Evolutionary conservation across 306 rosid species (phyloP), one percentile per base, ranked within the genome.

Genomic region (Glycyrrhiza uralensis): DNA sequence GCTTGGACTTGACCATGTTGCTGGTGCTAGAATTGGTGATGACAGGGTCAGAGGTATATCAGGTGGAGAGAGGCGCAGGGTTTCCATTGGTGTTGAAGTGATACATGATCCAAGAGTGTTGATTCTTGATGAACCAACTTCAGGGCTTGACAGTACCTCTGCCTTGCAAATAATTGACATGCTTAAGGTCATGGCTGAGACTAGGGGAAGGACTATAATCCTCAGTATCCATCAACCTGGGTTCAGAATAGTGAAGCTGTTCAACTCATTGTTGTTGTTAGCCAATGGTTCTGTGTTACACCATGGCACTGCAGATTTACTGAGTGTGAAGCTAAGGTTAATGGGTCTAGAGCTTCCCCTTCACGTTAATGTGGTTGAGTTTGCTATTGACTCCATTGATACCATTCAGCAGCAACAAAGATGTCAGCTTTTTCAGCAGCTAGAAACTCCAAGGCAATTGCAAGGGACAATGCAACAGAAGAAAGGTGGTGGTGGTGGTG

Each of bases 211-310:
- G 41, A 94, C 95, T 4, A 74, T 94, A 20, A 78, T 94, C 54
- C 96, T 94, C 4, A 94, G 92, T 58, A 87, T 94, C 75, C 98
- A 94, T 39, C 95, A 94, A 50, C 98, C 98, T 0, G 97, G 96
- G n/a, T 94, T 87, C 75, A 79, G 97, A 76, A 91, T 94, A 20
- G 91, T 94, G 10, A 87, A 94, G 84, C 72, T 83, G 57, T 87
- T 94, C 76, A 87, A 86, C 51, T 82, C 97, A 20, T 57, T 94
- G 55, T 71, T 94, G 22, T 51, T 94, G 79, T 58, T 91, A 32
- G 96, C 92, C 4, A 85, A 87, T 60, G 97, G 98, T 50, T 72
- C 79, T 30, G 92, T 87, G 18, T 76, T 94, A 30, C 97, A 94
- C 73, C 92, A 87, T 24, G 98, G 97, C 17, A 83, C 86, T 4